phyloP scores from a whole-genome alignment of 176 grass and related monocot species.

The Thinopyrum elongatum region DNA sequence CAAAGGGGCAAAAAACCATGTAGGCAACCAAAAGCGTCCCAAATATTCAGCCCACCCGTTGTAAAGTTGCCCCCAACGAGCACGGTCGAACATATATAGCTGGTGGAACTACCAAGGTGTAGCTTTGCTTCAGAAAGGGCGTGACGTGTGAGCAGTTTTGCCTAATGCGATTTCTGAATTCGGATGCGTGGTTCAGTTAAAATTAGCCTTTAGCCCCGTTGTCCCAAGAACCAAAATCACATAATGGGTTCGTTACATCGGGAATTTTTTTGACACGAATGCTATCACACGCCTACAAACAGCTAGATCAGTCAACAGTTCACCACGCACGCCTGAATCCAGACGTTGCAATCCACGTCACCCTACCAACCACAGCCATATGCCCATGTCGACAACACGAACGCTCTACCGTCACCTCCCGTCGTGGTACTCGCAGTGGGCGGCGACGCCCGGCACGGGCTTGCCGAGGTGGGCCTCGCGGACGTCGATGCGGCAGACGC shows the following conservation, averaged over 20 bases:
- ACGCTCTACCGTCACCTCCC: slow-evolving; percentile 31
- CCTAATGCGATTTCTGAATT: background rate
- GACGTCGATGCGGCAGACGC: slow-evolving; percentile 51
- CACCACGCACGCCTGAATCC: background rate
- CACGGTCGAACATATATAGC: background rate
- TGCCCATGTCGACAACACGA: background rate
- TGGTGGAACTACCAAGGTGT: background rate
- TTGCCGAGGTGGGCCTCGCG: slow-evolving; percentile 59
- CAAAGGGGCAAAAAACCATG: no score
- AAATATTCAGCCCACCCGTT: no score
- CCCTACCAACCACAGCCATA: background rate
- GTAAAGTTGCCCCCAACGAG: no score
- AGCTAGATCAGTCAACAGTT: background rate
- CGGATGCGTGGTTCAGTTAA: background rate
- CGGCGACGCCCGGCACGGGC: slow-evolving; percentile 25
- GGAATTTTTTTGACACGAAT: background rate
- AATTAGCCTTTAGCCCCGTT: background rate
- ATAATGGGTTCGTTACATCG: no score
- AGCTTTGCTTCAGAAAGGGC: background rate
- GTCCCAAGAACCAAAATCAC: background rate
- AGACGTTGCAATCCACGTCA: background rate
- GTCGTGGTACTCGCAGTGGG: slow-evolving; percentile 67
- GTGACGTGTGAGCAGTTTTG: background rate
- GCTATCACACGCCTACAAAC: background rate
- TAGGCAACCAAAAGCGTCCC: no score